Evolutionary conservation across 2,329 filamentous ascomycete genomes (phyloP).

Genomic region (Neofusicoccum ribis): DNA sequence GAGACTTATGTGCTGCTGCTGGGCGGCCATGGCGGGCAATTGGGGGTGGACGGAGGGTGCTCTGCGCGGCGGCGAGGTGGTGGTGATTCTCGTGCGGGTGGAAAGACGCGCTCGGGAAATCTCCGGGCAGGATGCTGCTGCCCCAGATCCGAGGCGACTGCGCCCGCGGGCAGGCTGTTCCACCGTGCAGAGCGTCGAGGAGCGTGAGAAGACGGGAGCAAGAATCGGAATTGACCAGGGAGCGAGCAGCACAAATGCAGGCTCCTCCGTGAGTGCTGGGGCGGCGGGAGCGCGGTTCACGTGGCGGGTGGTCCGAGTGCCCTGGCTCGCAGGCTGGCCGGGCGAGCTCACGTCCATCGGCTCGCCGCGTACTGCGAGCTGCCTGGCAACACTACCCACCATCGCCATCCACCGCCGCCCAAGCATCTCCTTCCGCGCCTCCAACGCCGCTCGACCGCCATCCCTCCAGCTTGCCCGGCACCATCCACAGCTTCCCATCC

Average conservation of each 20-base stretch:
- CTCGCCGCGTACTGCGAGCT: slow-evolving; percentile 15
- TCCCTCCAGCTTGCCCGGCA: not conserved
- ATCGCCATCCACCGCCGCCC: slow-evolving; percentile 21
- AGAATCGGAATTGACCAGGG: no score
- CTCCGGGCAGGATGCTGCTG: not conserved
- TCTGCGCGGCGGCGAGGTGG: not conserved
- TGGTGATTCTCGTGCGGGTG: not conserved
- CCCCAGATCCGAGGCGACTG: no score
- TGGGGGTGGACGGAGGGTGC: not conserved
- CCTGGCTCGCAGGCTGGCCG: not conserved
- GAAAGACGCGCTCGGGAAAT: slow-evolving; percentile 5
- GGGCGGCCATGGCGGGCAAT: slow-evolving; percentile 26
- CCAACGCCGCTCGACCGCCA: slow-evolving; percentile 13
- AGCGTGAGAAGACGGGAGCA: no score
- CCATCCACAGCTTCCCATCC: not conserved
- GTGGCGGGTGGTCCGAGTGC: slow-evolving; percentile 8
- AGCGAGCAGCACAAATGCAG: no score
- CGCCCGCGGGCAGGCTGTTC: no score
- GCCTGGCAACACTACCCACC: slow-evolving; percentile 16
- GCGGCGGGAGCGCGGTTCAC: not conserved
- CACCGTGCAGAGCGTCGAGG: no score
- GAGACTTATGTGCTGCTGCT: slow-evolving; percentile 48
- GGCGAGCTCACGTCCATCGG: slow-evolving; percentile 10
- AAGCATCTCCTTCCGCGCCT: slow-evolving; percentile 19
- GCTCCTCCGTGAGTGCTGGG: no score